Conservation (phyloP, 371 early-diverging fungal species). For the Dipsacomyces acuminosporus region DNA sequence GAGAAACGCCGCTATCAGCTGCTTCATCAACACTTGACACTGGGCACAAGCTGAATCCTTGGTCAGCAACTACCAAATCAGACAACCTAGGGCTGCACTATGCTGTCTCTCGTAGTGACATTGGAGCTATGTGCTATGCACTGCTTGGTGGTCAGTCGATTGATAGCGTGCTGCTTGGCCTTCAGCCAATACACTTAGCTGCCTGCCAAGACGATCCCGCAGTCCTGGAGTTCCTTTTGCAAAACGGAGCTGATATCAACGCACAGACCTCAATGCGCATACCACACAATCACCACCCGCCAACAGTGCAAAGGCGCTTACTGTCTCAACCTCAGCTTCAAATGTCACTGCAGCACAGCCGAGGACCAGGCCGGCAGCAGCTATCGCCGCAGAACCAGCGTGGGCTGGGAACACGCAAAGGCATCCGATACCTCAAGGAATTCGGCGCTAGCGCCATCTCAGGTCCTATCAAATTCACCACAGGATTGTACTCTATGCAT, state of each 20-base stretch:
- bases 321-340: not conserved
- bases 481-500: slow-evolving; percentile 32
- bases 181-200: slow-evolving; percentile 66
- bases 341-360: not conserved
- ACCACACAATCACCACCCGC: not conserved
- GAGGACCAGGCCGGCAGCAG: too few species aligned
- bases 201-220: slow-evolving; percentile 62
- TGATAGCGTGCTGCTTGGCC: slow-evolving; percentile 64
- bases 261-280: slow-evolving; percentile 46
- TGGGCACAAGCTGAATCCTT: too few species aligned
- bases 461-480: slow-evolving; percentile 17
- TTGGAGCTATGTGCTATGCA: slow-evolving; percentile 41
- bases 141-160: slow-evolving; percentile 57
- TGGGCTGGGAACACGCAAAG: slow-evolving; percentile 19
- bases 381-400: not conserved
- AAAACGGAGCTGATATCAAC: slow-evolving; percentile 68
- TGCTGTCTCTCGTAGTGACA: slow-evolving; percentile 33
- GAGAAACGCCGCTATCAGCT: too few species aligned
- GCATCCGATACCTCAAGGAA: slow-evolving; percentile 23
- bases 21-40: too few species aligned
- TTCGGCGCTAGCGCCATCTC: slow-evolving; percentile 29
- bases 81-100: slow-evolving; percentile 32
- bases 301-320: too few species aligned
- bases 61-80: too few species aligned
- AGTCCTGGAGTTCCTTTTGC: slow-evolving; percentile 65